Percentiles rank a stretch among this genome's conserved stretches.
Evolutionary conservation across 345 rosid species (phyloP).

Genomic region (Boechera divaricarpa): DNA sequence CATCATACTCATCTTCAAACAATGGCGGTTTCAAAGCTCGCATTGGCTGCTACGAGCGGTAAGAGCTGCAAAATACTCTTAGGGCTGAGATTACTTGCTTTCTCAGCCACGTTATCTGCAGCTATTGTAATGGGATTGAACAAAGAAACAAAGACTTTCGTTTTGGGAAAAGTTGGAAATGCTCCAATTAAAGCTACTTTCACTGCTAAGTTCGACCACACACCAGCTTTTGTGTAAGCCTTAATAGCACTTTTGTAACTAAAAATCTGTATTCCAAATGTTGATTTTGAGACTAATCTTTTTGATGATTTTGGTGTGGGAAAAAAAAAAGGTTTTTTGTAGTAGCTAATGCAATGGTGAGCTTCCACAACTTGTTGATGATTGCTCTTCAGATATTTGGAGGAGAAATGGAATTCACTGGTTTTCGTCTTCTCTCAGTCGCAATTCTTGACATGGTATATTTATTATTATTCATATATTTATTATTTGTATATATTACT

Average conservation of each 20-base stretch:
- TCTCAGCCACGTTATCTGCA: conserved; percentile 75
- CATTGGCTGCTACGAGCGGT: conserved; percentile 20
- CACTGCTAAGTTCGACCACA: conserved; percentile 85
- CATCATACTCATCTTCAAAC: not conserved
- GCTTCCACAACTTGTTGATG: conserved; percentile 83
- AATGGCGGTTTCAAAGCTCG: conserved; percentile 42
- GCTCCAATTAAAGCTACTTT: conserved; percentile 65
- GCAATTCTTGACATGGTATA: conserved; percentile 91
- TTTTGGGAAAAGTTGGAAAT: conserved; percentile 72
- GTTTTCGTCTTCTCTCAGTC: conserved; percentile 55
- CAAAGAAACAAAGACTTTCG: conserved; percentile 76
- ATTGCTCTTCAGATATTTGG: conserved; percentile 53
- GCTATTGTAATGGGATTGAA: conserved; percentile 84
- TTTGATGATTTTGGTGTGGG: conserved; percentile 16
- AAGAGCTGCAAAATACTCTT: conserved; percentile 49
- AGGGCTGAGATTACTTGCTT: conserved; percentile 67
- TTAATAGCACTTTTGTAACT: not conserved
- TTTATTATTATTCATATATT: too few species aligned
- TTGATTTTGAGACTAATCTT: conserved; percentile 9
- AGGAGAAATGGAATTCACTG: conserved; percentile 54
- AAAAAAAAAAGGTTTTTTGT: conserved; percentile 73
- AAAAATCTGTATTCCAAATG: not conserved
- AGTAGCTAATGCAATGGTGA: conserved; percentile 73
- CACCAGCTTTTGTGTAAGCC: conserved; percentile 93
- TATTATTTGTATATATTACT: too few species aligned